These are phyloP conservation scores for Neoascochyta sp. DNA, from an alignment of 2,329 filamentous ascomycete genomes.

Conservation along the genomic window DNA sequence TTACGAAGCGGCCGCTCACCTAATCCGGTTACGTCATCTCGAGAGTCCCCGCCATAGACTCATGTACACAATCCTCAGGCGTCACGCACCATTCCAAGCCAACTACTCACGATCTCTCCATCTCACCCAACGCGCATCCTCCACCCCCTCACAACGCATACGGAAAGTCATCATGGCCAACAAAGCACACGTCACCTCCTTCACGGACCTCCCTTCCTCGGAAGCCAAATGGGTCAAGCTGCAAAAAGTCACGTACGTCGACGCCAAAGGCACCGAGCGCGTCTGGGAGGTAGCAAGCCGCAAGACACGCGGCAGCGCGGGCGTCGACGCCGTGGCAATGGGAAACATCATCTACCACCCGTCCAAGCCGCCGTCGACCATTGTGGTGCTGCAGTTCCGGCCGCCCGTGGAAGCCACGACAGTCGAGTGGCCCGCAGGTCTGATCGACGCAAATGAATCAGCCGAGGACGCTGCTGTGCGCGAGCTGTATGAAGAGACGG, in stretches of 20 bases:
- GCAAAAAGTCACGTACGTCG: constrained; percentile 52
- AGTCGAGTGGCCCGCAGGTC: constrained; percentile 54
- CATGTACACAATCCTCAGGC: too few species aligned
- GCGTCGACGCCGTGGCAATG: constrained; percentile 64
- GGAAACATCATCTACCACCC: constrained; percentile 57
- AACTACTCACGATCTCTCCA: too few species aligned
- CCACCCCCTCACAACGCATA: not conserved
- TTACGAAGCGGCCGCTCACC: not conserved
- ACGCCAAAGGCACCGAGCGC: constrained; percentile 55
- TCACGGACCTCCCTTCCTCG: constrained; percentile 19
- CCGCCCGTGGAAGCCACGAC: constrained; percentile 56
- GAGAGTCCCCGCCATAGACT: too few species aligned
- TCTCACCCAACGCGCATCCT: not conserved
- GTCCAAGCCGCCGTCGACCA: constrained; percentile 25
- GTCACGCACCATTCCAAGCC: too few species aligned
- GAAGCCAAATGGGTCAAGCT: constrained; percentile 28
- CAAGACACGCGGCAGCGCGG: constrained; percentile 55
- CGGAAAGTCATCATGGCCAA: constrained; percentile 9
- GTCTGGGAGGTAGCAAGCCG: constrained; percentile 70
- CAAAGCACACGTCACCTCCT: constrained; percentile 17
- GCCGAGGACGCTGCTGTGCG: constrained; percentile 55
- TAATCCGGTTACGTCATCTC: constrained; percentile 8
- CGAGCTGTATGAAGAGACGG: constrained; percentile 61
- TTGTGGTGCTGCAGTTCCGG: constrained; percentile 51
- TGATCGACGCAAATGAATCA: constrained; percentile 52